These are phyloP conservation scores for Mycosarcoma mackinlayi DNA, from an alignment of 1,284 basidiomycete species.

Conservation along the genomic window DNA sequence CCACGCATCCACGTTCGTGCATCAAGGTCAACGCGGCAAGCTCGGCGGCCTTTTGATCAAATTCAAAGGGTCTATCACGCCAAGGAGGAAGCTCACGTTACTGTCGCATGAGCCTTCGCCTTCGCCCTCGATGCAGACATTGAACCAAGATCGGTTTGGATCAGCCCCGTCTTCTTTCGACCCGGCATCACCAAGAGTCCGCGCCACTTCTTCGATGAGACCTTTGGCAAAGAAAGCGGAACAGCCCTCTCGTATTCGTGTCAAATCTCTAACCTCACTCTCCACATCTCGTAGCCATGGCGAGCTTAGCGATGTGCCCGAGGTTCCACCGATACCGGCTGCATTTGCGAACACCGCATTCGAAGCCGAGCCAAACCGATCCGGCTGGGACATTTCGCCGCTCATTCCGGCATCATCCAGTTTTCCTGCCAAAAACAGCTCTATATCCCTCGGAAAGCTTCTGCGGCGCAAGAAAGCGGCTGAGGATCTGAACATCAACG, in stretches of 20 bases:
- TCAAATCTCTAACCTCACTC: slow-evolving; percentile 38
- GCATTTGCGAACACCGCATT: slow-evolving; percentile 12
- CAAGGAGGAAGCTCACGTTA: slow-evolving; percentile 17
- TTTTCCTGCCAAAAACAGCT: slow-evolving; percentile 25
- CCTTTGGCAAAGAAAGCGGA: slow-evolving; percentile 12
- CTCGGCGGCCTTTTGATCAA: slow-evolving; percentile 28
- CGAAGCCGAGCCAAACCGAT: slow-evolving; percentile 9
- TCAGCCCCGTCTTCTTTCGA: not conserved
- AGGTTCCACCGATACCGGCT: slow-evolving; percentile 23
- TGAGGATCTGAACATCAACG: slow-evolving; percentile 14
- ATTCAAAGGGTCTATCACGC: slow-evolving; percentile 27
- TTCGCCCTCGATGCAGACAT: slow-evolving; percentile 3
- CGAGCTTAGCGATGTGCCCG: slow-evolving; percentile 5
- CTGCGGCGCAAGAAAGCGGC: slow-evolving; percentile 24
- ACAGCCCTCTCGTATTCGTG: slow-evolving; percentile 17
- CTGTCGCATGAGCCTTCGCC: not conserved
- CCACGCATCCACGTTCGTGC: slow-evolving; percentile 3
- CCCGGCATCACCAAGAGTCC: slow-evolving; percentile 7
- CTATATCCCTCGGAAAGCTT: slow-evolving; percentile 21
- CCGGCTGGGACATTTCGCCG: slow-evolving; percentile 34
- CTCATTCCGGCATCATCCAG: slow-evolving; percentile 9
- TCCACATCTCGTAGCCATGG: slow-evolving; percentile 29
- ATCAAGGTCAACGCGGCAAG: slow-evolving; percentile 15
- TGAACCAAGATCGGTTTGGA: not conserved
- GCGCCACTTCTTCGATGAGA: not conserved